These are phyloP conservation scores for Xylaria sp. DNA, from an alignment of 2,329 filamentous ascomycete species.

Conservation along the genomic window DNA sequence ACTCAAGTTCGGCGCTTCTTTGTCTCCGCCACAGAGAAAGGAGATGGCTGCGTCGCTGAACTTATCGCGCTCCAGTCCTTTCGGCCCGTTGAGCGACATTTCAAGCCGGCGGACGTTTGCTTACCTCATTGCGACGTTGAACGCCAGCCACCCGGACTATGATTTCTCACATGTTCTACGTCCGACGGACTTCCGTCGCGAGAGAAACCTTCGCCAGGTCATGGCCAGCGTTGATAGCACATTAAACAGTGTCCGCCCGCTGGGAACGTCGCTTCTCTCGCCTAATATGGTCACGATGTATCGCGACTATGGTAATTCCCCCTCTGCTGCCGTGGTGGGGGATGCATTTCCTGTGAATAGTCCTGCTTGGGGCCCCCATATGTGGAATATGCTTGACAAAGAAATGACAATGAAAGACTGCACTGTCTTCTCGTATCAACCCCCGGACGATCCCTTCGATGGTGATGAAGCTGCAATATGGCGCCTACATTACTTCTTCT, in stretches of 20 bases:
- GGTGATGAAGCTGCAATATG: constrained; percentile 94
- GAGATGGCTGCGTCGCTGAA: constrained; percentile 75
- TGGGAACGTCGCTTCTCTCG: constrained; percentile 52
- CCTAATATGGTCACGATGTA: constrained; percentile 55
- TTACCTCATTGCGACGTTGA: constrained; percentile 94
- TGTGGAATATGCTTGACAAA: constrained; percentile 92
- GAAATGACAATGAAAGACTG: constrained; percentile 94
- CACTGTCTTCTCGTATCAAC: constrained; percentile 87
- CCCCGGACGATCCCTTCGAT: constrained; percentile 88
- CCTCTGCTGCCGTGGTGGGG: constrained; percentile 49
- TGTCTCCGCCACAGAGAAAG: constrained; percentile 83
- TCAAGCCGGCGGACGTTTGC: constrained; percentile 92
- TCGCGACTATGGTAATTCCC: constrained; percentile 50
- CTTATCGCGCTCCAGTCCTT: constrained; percentile 87
- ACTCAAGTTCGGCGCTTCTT: constrained; percentile 83
- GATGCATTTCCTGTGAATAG: constrained; percentile 58
- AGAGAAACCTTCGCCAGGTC: constrained; percentile 80
- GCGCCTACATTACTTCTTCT: constrained; percentile 97
- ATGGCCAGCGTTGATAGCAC: constrained; percentile 91
- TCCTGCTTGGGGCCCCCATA: constrained; percentile 84
- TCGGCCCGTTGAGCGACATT: constrained; percentile 87
- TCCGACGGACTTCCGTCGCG: constrained; percentile 88
- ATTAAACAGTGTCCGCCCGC: constrained; percentile 84
- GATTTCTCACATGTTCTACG: constrained; percentile 94
- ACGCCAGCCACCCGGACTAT: constrained; percentile 95